Evolutionary conservation across 371 early-diverging fungal species (phyloP), one percentile per base, ranked within the genome.

Genomic region (Entomophthora muscae): DNA sequence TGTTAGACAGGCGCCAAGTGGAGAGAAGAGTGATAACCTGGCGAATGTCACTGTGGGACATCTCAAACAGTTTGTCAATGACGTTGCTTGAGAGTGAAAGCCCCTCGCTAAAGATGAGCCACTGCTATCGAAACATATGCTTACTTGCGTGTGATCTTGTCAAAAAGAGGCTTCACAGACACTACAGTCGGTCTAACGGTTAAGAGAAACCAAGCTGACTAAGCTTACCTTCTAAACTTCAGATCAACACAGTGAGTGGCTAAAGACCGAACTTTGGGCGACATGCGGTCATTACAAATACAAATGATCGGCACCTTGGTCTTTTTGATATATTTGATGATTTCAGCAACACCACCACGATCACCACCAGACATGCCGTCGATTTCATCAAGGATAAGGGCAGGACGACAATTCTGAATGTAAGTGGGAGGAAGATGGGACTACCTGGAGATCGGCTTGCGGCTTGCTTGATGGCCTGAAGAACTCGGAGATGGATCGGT

Each of bases 351-450:
- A 22, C 99, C 99, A 56, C 99, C 99, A 51, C 99, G 85, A 74
- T 99, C 99, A 53, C 98, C 97, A 42, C 84, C 87, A 2, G 95
- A 88, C 99, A 99, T 99, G 31, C 99, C 99, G 74, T 99, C 99
- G 0, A 99, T 95, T 73, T 99, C 99, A 77, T 99, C 99, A 99
- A 99, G 98, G 57, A 99, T 86, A 12, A 99, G 71, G 0, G 94
- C 78, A 7, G 29, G 59, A 31, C n/a, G 28, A 24, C 52, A 28
- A 32, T 7, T 65, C 63, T 26, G n/a, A 28, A 28, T 7, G 52
- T 42, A 32, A 57, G 26, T 30, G 53, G 28, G 17, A 57, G 31
- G 5, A 0, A 32, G 22, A 51, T 53, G 26, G 30, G 17, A 7
- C 1, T n/a, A 2, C 54, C 13, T 42, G 32, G 21, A 42, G 17